Evolutionary conservation across 768 basidiomycete genomes (phyloP), one percentile per base, ranked within the genome.

Genomic region (Tephrocybe sp.): DNA sequence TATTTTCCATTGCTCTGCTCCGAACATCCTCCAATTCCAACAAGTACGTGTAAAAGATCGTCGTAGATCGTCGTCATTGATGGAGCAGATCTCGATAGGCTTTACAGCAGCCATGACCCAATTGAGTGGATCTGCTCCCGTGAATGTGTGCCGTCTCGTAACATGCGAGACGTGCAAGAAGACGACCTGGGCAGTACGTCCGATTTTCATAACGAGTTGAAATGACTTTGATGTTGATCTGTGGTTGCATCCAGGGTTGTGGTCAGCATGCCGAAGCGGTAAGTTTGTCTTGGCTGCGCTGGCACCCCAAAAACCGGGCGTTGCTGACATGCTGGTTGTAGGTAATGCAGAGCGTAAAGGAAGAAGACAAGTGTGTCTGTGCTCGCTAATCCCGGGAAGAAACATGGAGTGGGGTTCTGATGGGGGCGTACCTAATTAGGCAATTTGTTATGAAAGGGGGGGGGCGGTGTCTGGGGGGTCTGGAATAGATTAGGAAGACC

Each of bases 131-230:
- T 25, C 41, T 43, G 43, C 67, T 57, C 81, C 76, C 49, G 75
- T 73, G 55, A 71, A 86, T 62, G 59, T 66, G 52, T 90, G 88
- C 71, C 77, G 67, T 63, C 57, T 67, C 54, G 82, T 84, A 51
- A 73, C 74, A 51, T 90, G 88, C 69, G 67, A 65, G 45, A 71
- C 66, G 52, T 90, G 88, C 65, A 76, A 76, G 44, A 89, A 88
- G 75, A 81, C 70, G 21, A 88, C 84, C 17, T 90, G 88, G 88
- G 73, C 63, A 72, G 88, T 88, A 64, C 62, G 77, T 67, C 36
- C 52, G 49, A 32, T 36, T 32, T 34, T 47, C n/a, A 28, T 14
- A 20, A n/a, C 14, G 5, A 5, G 24, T 26, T 30, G 28, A 30
- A 30, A 39, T 20, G 38, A 12, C 18, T 39, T 12, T 39, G 48